Evolutionary conservation across 441 rosid genomes (phyloP).

Genomic region (Pelargonium citronellum): DNA sequence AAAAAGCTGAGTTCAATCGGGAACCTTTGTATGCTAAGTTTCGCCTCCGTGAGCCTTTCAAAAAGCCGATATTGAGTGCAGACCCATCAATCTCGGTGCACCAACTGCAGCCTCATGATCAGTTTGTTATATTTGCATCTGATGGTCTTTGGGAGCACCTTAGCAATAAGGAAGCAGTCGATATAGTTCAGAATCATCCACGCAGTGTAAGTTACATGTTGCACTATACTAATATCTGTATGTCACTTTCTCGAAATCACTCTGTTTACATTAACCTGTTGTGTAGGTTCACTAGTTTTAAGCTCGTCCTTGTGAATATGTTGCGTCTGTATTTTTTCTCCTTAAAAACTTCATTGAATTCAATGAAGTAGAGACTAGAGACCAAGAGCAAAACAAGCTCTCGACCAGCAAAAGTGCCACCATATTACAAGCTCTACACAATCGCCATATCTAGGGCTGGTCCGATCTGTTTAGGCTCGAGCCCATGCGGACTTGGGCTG

Average conservation of each 20-base stretch:
- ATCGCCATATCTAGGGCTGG: too few relatives aligned
- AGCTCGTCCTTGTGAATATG: neutral
- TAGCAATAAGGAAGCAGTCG: constrained; percentile 90
- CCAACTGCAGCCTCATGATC: constrained; percentile 60
- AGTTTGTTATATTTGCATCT: constrained; percentile 77
- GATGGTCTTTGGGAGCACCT: constrained; percentile 99
- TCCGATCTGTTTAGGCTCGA: too few relatives aligned
- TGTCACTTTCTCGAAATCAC: neutral
- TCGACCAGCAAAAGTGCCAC: too few relatives aligned
- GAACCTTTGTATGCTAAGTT: constrained; percentile 71
- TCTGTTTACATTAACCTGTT: neutral
- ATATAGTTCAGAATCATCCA: constrained; percentile 65
- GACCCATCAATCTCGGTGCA: constrained; percentile 72
- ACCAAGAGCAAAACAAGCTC: too few relatives aligned
- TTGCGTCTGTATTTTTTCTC: neutral
- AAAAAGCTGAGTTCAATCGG: constrained; percentile 83
- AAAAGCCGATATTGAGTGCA: constrained; percentile 67
- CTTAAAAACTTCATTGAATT: neutral
- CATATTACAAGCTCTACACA: too few relatives aligned
- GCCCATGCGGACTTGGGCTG: too few relatives aligned
- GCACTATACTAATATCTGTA: constrained; percentile 9
- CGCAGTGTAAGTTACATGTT: constrained; percentile 43
- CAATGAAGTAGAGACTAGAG: too few relatives aligned
- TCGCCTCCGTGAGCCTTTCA: constrained; percentile 70
- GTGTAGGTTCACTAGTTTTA: neutral